These are phyloP conservation scores for Leucosporidium yakuticum DNA, from an alignment of 768 basidiomycete species.

Conservation along the genomic window DNA sequence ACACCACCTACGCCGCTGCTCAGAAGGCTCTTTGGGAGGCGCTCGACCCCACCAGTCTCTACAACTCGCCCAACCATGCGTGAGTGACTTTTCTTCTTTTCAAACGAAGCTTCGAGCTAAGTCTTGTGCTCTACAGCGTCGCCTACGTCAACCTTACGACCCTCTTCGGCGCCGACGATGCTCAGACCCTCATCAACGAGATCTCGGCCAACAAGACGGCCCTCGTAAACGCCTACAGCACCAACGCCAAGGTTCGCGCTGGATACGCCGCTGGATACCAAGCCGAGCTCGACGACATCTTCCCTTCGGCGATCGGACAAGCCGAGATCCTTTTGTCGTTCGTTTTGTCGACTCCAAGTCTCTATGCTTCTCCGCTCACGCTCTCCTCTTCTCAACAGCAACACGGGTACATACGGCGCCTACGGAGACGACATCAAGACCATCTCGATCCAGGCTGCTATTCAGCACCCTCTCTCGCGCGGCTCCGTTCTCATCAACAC, in stretches of 20 bases:
- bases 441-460: slow-evolving; percentile 58
- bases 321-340: slow-evolving; percentile 54
- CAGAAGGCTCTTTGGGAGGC: slow-evolving; percentile 33
- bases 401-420: slow-evolving; percentile 48
- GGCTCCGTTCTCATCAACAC: slow-evolving; percentile 62
- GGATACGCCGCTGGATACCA: slow-evolving; percentile 40
- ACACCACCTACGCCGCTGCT: slow-evolving; percentile 28
- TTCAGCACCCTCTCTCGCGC: slow-evolving; percentile 61
- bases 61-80: slow-evolving; percentile 60
- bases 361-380: background rate
- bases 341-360: background rate
- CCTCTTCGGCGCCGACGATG: slow-evolving; percentile 49
- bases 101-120: too few species aligned
- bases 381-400: slow-evolving; percentile 1
- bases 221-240: slow-evolving; percentile 33
- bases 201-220: slow-evolving; percentile 53
- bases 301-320: slow-evolving; percentile 46
- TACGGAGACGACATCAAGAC: slow-evolving; percentile 40
- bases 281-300: slow-evolving; percentile 32
- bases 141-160: slow-evolving; percentile 54
- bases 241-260: slow-evolving; percentile 14
- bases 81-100: too few species aligned
- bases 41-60: slow-evolving; percentile 30
- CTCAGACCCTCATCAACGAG: slow-evolving; percentile 50
- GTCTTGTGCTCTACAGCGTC: slow-evolving; percentile 37